Percentiles rank a stretch among this genome's conserved stretches.
These are phyloP conservation scores for Stagonosporopsis vannaccii DNA, from an alignment of 2,329 filamentous ascomycete genomes.

Conservation along the genomic window DNA sequence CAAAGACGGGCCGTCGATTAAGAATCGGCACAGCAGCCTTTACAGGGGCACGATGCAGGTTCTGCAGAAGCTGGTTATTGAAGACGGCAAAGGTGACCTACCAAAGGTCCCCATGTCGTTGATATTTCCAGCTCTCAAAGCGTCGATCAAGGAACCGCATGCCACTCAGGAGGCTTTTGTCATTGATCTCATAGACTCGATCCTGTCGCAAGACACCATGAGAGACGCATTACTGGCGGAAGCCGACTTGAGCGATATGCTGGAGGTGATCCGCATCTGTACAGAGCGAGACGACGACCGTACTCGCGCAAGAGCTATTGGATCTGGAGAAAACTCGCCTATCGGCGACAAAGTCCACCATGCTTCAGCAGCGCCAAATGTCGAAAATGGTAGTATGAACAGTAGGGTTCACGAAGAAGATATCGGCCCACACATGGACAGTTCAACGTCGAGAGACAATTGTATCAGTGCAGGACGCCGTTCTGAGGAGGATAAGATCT, in stretches of 20 bases:
- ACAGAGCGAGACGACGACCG: conserved; percentile 44
- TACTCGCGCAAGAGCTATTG: conserved; percentile 22
- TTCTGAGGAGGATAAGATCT: conserved; percentile 33
- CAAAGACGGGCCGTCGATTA: conserved; percentile 35
- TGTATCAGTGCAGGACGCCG: conserved; percentile 22
- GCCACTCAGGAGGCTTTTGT: conserved; percentile 51
- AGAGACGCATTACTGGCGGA: conserved; percentile 67
- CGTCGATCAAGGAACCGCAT: conserved; percentile 39
- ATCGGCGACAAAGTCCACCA: conserved; percentile 52
- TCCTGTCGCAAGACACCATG: conserved; percentile 58
- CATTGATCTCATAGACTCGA: conserved; percentile 58
- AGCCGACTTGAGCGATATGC: conserved; percentile 70
- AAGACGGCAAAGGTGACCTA: conserved; percentile 42
- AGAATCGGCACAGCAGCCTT: conserved; percentile 32
- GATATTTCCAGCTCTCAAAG: conserved; percentile 44
- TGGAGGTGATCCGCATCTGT: conserved; percentile 67
- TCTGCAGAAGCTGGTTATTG: conserved; percentile 40
- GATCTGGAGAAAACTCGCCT: conserved; percentile 43
- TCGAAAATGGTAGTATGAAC: conserved; percentile 20
- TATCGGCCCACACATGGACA: conserved; percentile 22
- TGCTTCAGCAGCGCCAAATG: conserved; percentile 9
- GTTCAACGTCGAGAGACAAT: conserved; percentile 1
- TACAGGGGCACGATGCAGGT: conserved; percentile 43
- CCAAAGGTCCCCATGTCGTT: conserved; percentile 46
- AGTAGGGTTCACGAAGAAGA: conserved; percentile 24